Conservation (phyloP, 2,329 filamentous ascomycete species). For the Ascochyta koolunga region DNA sequence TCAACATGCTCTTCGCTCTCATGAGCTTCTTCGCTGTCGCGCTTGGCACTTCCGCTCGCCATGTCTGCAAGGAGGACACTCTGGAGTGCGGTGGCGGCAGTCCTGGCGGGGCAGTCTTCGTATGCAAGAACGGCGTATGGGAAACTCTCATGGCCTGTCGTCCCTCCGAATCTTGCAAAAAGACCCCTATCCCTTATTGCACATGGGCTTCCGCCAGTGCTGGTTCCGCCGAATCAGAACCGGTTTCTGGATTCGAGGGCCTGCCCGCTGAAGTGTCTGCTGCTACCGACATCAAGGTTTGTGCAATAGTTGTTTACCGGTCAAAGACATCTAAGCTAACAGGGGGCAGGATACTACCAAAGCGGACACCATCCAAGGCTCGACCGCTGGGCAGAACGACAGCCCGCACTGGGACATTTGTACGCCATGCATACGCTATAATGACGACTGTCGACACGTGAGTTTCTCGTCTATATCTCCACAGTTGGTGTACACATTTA, state of each 20-base stretch:
- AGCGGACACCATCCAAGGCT: not conserved
- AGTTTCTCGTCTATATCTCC: not conserved
- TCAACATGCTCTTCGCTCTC: not conserved
- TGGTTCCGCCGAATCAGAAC: not conserved
- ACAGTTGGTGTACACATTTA: not conserved
- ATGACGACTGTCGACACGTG: not conserved
- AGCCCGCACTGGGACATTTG: not conserved
- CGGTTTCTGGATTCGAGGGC: not conserved
- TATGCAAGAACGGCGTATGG: constrained; percentile 2
- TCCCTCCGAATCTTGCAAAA: not conserved
- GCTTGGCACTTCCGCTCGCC: not conserved
- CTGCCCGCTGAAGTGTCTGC: not conserved
- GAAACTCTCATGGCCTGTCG: not conserved
- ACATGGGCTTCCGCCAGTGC: not conserved
- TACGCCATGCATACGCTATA: not conserved
- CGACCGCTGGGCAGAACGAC: not conserved
- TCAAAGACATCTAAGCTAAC: not conserved
- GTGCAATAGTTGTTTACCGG: not conserved
- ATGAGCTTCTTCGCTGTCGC: not conserved
- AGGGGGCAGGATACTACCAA: not conserved
- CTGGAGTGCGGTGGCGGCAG: not conserved
- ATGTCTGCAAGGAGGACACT: not conserved
- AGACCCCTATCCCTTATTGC: not conserved
- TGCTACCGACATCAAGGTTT: not conserved
- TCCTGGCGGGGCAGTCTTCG: constrained; percentile 1